These are phyloP conservation scores for Chaetoceros muelleri DNA, from an alignment of 108 stramenopile species.

Conservation along the genomic window DNA sequence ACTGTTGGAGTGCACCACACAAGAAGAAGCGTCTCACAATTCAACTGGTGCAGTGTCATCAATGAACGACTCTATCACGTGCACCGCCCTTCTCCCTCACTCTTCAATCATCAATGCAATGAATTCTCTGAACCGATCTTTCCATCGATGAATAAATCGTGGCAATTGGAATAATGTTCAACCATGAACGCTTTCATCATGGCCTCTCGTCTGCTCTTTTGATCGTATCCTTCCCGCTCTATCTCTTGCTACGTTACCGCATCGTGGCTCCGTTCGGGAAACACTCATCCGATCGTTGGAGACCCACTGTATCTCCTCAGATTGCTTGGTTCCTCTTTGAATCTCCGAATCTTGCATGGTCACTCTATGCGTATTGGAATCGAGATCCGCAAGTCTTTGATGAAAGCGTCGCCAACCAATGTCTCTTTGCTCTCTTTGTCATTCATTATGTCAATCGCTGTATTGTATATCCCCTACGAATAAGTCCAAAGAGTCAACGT, in stretches of 20 bases:
- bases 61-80: too few species aligned
- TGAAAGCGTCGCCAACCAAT: slow-evolving; percentile 23
- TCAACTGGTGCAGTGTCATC: too few species aligned
- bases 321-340: slow-evolving; percentile 66
- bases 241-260: slow-evolving; percentile 15
- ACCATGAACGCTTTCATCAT: too few species aligned
- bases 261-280: slow-evolving; percentile 35
- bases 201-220: too few species aligned
- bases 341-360: slow-evolving; percentile 59
- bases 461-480: slow-evolving; percentile 71
- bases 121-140: too few species aligned
- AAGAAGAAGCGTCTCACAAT: too few species aligned
- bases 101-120: too few species aligned
- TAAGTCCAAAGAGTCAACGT: slow-evolving; percentile 33
- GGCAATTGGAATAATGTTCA: too few species aligned
- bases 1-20: too few species aligned
- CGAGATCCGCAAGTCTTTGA: not conserved
- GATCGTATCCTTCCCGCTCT: slow-evolving; percentile 21
- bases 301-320: slow-evolving; percentile 31
- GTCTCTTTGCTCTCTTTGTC: slow-evolving; percentile 57
- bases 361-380: slow-evolving; percentile 17
- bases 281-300: slow-evolving; percentile 31
- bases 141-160: too few species aligned
- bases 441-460: slow-evolving; percentile 83
- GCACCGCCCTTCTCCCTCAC: too few species aligned